Base-by-base conservation (phyloP, 495 filamentous ascomycete genomes). In the Penicillium chermesinum region DNA sequence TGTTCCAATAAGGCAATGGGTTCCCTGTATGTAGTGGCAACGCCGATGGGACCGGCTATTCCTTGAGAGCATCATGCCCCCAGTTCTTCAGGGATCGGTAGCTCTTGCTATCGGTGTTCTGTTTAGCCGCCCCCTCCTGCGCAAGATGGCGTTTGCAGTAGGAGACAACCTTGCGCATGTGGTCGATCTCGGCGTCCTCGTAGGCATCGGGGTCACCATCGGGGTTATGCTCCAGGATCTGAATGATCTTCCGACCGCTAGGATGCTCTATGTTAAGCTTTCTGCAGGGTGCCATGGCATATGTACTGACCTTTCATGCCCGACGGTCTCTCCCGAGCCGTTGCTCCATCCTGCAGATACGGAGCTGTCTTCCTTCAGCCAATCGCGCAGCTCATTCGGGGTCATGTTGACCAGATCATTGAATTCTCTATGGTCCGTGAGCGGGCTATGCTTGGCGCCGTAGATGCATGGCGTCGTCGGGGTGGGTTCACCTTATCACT, bases 361-460 rank as follows among this genome's bases (percentile, higher is more conserved):
- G 2, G 81, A 84, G 15, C 74, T 61, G 13, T 76, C 73, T 30
- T 73, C 61, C 43, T 75, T 66, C 2, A 87, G 71, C 83, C 83
- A 87, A 16, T 72, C 69, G 45, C 81, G 66, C 25, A 87, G 70
- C 50, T 85, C 83, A 3, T 64, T 54, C 0, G 80, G 62, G 7
- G 71, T 70, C 83, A 87, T 87, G 60, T 87, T 86, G 32, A 86
- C 81, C 41, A 85, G 69, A 21, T 78, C 71, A 52, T 85, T 85
- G 67, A 85, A 87, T 62, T 86, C 81, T 38, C 79, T 83, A 7
- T n/a, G 12, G 17, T 4, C 25, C 25, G 25, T 30, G 25, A 30
- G 25, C n/a, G n/a, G n/a, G n/a, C n/a, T n/a, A n/a, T n/a, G n/a
- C 18, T 44, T 38, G 14, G 38, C 30, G 41, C 22, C 34, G 36